These are phyloP conservation scores for Phlyctochytrium bullatum DNA, from an alignment of 192 early-diverging fungal species.

Conservation along the genomic window DNA sequence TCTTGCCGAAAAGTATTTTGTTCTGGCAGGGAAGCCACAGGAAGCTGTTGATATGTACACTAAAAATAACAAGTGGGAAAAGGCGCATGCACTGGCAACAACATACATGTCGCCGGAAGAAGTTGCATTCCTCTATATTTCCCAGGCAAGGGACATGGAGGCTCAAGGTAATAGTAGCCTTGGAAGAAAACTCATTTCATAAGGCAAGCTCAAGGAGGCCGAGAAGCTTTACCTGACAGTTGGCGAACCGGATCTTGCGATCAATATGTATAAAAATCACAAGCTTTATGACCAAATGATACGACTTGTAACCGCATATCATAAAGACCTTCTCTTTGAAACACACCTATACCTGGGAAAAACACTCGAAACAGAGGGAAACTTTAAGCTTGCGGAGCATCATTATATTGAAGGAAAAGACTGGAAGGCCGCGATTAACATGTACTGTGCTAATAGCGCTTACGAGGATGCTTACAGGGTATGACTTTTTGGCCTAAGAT, in stretches of 20 bases:
- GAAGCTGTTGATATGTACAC: conserved; percentile 68
- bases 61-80: conserved; percentile 58
- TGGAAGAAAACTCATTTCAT: conserved; percentile 1
- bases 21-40: conserved; percentile 52
- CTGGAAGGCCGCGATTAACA: conserved; percentile 65
- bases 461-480: conserved; percentile 66
- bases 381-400: conserved; percentile 61
- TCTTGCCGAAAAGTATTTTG: conserved; percentile 60
- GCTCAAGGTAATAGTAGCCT: conserved; percentile 38
- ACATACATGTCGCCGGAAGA: conserved; percentile 60
- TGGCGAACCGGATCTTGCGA: conserved; percentile 61
- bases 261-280: conserved; percentile 71
- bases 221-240: conserved; percentile 64
- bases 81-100: conserved; percentile 57
- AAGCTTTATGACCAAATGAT: conserved; percentile 70
- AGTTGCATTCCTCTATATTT: conserved; percentile 55
- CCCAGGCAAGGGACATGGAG: conserved; percentile 62
- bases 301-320: conserved; percentile 55
- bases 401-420: conserved; percentile 63
- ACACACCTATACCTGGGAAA: conserved; percentile 63
- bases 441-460: conserved; percentile 65
- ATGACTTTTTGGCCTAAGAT: not conserved
- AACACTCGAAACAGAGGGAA: conserved; percentile 60
- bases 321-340: conserved; percentile 60
- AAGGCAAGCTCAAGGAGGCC: conserved; percentile 60